Evolutionary conservation across 2,329 filamentous ascomycete species (phyloP), one percentile per base, ranked within the genome.

Genomic region (Ascochyta koolunga): DNA sequence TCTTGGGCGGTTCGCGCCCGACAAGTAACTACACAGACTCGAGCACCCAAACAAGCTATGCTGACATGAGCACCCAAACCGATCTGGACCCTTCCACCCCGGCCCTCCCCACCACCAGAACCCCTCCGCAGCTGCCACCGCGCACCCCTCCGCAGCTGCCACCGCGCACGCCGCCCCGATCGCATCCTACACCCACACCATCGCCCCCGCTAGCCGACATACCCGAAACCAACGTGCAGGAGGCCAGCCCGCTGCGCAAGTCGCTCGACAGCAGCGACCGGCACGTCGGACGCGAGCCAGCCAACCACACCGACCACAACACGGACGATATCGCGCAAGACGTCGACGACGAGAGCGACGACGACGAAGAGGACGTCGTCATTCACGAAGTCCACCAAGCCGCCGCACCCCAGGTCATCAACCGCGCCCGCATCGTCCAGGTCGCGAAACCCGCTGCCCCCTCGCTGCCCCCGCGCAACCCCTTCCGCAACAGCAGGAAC

Each of bases 361-460:
- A 39, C 13, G 77, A 79, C 5, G 77, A 78, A 22, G 81, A 90
- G 60, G 87, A 89, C 65, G 83, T 87, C 2, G 79, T 91, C 29
- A 83, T 92, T 25, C 89, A 87, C 55, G 87, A 90, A 65, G 83
- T 90, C 6, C 83, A 86, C 46, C 83, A 85, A 35, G 80, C 84
- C 37, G 78, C 86, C 41, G 82, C 84, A 2, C 86, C 89, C 1
- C 85, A 89, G 48, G 82, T 86, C 50, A 86, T 92, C 51, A 88
- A 86, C 33, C 89, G 90, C 68, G 90, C 91, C 21, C 88, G 89
- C 44, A 80, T 97, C 44, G 90, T 97, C 24, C 92, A 86, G 39
- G 96, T 97, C 54, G 86, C 90, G 11, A 96, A 93, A 76, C 84
- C 91, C 31, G 76, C 87, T 1, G 85, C 91, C 1, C 92, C 93